Conservation (phyloP, 352 stramenopile species). For the Phytophthora ramorum region DNA sequence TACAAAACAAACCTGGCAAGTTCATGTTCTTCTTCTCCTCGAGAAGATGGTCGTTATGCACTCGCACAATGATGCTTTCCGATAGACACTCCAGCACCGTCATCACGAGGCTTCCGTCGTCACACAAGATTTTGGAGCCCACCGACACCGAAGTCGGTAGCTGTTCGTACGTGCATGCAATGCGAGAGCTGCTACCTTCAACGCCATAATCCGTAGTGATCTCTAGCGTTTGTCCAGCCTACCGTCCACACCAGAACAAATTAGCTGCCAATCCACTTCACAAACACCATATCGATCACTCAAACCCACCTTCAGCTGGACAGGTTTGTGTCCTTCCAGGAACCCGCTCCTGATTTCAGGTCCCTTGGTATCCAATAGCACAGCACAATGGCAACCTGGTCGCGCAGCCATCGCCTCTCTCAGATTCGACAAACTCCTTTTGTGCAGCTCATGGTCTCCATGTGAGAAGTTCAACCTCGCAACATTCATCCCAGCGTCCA, state of each 20-base stretch:
- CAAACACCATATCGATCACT: constrained; percentile 7
- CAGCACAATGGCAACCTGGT: constrained; percentile 85
- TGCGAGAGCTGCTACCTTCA: constrained; percentile 70
- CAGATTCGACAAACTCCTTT: constrained; percentile 92
- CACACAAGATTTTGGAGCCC: constrained; percentile 95
- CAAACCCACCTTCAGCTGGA: constrained; percentile 64
- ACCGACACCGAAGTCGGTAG: constrained; percentile 92
- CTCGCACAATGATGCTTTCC: constrained; percentile 77
- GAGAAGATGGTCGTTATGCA: constrained; percentile 90
- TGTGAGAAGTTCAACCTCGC: constrained; percentile 99
- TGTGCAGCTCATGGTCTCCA: constrained; percentile 95
- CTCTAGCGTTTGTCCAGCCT: constrained; percentile 81
- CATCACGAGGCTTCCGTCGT: constrained; percentile 96
- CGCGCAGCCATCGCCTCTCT: constrained; percentile 71
- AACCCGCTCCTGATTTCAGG: constrained; percentile 96
- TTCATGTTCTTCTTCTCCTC: constrained; percentile 99
- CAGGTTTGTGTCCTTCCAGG: constrained; percentile 68
- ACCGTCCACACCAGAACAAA: neutral
- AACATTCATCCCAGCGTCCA: constrained; percentile 96
- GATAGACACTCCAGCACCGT: constrained; percentile 85
- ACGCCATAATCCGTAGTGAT: constrained; percentile 93
- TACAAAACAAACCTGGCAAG: constrained; percentile 75
- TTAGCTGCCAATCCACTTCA: constrained; percentile 13
- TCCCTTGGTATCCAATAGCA: constrained; percentile 98
- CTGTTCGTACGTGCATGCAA: constrained; percentile 96